These are phyloP conservation scores for Volvox carteri DNA, from an alignment of 163 green algal genomes.

Conservation along the genomic window DNA sequence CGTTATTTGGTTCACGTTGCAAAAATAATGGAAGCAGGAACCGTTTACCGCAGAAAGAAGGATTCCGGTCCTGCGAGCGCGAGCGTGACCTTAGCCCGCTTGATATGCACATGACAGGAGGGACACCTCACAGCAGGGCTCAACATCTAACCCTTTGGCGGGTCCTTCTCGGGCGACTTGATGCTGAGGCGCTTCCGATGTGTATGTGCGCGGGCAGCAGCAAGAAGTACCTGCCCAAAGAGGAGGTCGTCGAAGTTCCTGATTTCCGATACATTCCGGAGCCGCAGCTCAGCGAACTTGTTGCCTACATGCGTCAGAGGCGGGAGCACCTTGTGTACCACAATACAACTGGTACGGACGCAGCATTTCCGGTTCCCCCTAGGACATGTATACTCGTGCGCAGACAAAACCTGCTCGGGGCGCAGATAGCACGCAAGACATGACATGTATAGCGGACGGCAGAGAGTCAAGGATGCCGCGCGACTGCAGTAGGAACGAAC, in stretches of 20 bases:
- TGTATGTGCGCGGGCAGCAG: conserved; percentile 55
- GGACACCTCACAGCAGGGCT: neutral
- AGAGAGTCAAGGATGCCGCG: too few species aligned
- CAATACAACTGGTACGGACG: conserved; percentile 45
- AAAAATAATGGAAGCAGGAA: neutral
- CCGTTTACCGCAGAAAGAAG: neutral
- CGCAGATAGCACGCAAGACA: too few species aligned
- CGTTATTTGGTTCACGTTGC: neutral
- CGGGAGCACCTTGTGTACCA: conserved; percentile 69
- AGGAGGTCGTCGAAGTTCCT: conserved; percentile 53
- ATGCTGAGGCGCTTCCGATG: conserved; percentile 45
- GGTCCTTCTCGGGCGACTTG: conserved; percentile 24
- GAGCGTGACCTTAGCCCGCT: neutral
- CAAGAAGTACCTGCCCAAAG: conserved; percentile 59
- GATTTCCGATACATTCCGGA: conserved; percentile 68
- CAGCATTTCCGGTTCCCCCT: neutral
- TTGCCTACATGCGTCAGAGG: conserved; percentile 74
- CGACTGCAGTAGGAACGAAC: too few species aligned
- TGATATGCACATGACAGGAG: neutral
- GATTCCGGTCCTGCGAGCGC: neutral
- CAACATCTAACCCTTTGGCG: conserved; percentile 1
- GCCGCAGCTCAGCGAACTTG: conserved; percentile 71
- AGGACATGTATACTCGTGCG: too few species aligned
- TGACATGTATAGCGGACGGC: too few species aligned
- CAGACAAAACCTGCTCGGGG: too few species aligned